A percentile compares a stretch with the other conserved stretches of the same genome.
These are phyloP conservation scores for Cercis canadensis DNA, from an alignment of 306 rosid genomes.

Conservation along the genomic window DNA sequence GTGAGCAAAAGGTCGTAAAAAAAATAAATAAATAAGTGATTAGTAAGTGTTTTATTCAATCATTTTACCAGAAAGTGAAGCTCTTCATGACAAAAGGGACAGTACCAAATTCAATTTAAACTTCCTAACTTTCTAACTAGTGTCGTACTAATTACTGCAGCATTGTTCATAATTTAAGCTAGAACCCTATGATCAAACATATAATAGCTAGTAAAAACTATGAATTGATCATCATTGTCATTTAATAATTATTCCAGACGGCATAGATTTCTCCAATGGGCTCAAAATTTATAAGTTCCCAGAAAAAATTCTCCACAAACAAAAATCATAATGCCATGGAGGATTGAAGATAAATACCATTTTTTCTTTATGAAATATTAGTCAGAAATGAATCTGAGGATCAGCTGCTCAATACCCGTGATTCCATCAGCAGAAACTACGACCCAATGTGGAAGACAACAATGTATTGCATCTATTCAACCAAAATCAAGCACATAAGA, in stretches of 20 bases:
- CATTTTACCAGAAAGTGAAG: too few relatives aligned
- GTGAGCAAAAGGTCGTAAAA: too few relatives aligned
- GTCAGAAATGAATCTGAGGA: constrained; percentile 44
- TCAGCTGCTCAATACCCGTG: constrained; percentile 51
- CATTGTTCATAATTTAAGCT: neutral
- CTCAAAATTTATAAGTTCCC: neutral
- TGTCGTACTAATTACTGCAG: neutral
- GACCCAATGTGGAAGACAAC: constrained; percentile 38
- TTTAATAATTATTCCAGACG: too few relatives aligned
- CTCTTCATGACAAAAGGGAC: too few relatives aligned
- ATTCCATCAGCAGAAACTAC: constrained; percentile 48
- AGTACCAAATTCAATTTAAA: too few relatives aligned
- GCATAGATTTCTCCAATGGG: neutral
- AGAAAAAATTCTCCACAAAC: neutral
- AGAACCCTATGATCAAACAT: constrained; percentile 19
- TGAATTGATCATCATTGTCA: constrained; percentile 15
- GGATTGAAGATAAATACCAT: constrained; percentile 56
- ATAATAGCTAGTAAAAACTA: constrained; percentile 21
- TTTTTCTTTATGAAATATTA: constrained; percentile 33
- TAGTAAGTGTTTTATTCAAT: too few relatives aligned
- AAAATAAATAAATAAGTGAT: too few relatives aligned
- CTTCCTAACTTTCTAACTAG: too few relatives aligned
- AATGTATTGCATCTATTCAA: constrained; percentile 27
- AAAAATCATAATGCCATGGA: constrained; percentile 26
- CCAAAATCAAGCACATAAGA: constrained; percentile 39